Conservation (phyloP, 805 yeast species). For the Candida maltosa region DNA sequence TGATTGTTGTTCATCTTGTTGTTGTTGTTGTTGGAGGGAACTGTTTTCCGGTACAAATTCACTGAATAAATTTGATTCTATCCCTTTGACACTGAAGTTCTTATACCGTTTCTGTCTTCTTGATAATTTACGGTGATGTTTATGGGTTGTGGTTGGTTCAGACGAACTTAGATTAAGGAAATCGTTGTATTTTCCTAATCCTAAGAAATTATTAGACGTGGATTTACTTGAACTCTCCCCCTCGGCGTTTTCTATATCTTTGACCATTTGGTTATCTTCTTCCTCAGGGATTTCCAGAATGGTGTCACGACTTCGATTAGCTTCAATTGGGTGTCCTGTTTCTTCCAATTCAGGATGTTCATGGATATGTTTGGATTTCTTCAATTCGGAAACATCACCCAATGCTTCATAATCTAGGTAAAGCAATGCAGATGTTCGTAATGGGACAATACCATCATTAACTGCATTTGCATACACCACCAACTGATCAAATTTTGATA, state of each 20-base stretch:
- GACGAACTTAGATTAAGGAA: constrained; percentile 16
- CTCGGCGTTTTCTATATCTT: neutral
- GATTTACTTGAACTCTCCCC: neutral
- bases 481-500: constrained; percentile 27
- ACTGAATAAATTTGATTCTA: constrained; percentile 10
- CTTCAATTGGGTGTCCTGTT: constrained; percentile 5
- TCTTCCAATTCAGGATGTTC: constrained; percentile 6
- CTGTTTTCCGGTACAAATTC: constrained; percentile 2
- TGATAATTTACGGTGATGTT: neutral
- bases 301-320: constrained; percentile 11
- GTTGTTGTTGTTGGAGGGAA: neutral
- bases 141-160: neutral
- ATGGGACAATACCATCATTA: constrained; percentile 45
- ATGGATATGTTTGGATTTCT: constrained; percentile 10
- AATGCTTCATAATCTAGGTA: constrained; percentile 42
- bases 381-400: constrained; percentile 33
- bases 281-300: constrained; percentile 35
- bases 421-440: constrained; percentile 39
- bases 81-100: constrained; percentile 20
- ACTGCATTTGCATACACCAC: constrained; percentile 43
- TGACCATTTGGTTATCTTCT: constrained; percentile 5
- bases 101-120: constrained; percentile 17
- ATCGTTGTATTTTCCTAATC: constrained; percentile 10
- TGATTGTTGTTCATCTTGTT: constrained; percentile 7
- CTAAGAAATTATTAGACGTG: constrained; percentile 1